Conservation (phyloP, 75 land plant genomes). For the Sequoia sempervirens region DNA sequence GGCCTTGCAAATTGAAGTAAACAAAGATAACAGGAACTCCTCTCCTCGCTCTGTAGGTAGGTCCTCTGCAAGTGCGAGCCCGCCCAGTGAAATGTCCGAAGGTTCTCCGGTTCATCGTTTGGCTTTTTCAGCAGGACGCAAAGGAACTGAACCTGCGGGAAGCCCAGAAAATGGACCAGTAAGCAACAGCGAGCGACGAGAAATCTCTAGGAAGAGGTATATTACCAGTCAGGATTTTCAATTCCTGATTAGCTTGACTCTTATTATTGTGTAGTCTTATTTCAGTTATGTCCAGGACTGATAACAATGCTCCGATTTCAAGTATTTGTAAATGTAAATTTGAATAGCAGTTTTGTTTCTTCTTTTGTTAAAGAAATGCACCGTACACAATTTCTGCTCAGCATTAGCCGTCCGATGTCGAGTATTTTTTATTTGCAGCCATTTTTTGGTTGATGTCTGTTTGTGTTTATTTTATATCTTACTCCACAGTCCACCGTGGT, state of each 20-base stretch:
- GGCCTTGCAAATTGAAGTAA: not conserved
- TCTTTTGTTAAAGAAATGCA: not conserved
- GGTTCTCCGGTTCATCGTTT: not conserved
- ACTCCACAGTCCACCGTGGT: not conserved
- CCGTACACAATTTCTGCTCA: not conserved
- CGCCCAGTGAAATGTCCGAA: slow-evolving; percentile 4
- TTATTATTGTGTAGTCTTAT: not conserved
- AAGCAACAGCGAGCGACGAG: slow-evolving; percentile 7
- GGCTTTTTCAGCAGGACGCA: not conserved
- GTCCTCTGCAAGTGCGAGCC: slow-evolving; percentile 3
- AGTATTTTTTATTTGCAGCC: not conserved
- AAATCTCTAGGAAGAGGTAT: slow-evolving; percentile 10
- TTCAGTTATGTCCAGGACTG: not conserved
- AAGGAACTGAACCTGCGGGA: not conserved
- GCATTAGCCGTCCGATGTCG: not conserved
- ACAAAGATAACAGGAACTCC: not conserved
- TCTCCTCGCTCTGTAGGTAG: slow-evolving; percentile 6
- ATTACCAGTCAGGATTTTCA: not conserved
- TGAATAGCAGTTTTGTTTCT: not conserved
- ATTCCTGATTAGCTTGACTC: not conserved
- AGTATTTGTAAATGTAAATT: not conserved
- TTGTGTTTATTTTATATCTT: not conserved
- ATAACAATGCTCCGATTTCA: not conserved
- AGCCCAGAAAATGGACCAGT: not conserved
- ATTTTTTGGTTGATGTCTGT: not conserved